phyloP scores from a whole-genome alignment of 768 basidiomycete genomes.

The Termitomyces sp. region DNA sequence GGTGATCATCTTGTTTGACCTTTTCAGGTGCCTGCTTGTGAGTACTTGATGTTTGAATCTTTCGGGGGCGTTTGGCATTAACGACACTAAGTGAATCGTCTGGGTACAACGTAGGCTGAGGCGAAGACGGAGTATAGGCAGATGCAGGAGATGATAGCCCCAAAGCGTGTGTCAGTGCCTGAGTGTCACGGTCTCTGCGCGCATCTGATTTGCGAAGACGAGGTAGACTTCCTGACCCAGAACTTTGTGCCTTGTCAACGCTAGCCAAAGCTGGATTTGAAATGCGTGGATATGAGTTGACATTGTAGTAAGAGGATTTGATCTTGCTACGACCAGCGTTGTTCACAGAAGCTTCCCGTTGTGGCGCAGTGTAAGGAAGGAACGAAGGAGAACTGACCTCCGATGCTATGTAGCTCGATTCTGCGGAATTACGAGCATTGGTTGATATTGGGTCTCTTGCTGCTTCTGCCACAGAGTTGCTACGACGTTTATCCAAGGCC shows the following conservation, averaged over 20 bases:
- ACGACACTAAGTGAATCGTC: slow-evolving; percentile 70
- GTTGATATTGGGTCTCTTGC: slow-evolving; percentile 14
- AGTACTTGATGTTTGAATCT: slow-evolving; percentile 11
- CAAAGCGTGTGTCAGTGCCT: slow-evolving; percentile 32
- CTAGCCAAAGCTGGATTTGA: slow-evolving; percentile 38
- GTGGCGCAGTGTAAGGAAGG: slow-evolving; percentile 21
- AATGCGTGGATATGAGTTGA: slow-evolving; percentile 49
- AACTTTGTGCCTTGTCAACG: neutral
- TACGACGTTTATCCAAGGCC: slow-evolving; percentile 17
- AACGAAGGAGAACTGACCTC: slow-evolving; percentile 44
- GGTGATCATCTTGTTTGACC: slow-evolving; percentile 16
- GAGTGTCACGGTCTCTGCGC: slow-evolving; percentile 37
- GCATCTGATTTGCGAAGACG: slow-evolving; percentile 37
- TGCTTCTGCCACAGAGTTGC: slow-evolving; percentile 14
- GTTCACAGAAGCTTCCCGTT: slow-evolving; percentile 20
- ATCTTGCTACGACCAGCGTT: slow-evolving; percentile 58
- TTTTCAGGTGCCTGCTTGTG: slow-evolving; percentile 14
- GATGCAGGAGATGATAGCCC: slow-evolving; percentile 35
- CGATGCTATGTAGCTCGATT: slow-evolving; percentile 51
- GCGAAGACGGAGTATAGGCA: slow-evolving; percentile 36
- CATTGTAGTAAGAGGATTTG: slow-evolving; percentile 64
- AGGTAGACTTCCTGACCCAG: slow-evolving; percentile 13
- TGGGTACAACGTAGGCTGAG: slow-evolving; percentile 63
- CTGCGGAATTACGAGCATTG: slow-evolving; percentile 28
- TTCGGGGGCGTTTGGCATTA: slow-evolving; percentile 25